A percentile compares a stretch with the other conserved stretches of the same genome.
These are phyloP conservation scores for Leersia perrieri DNA, from an alignment of 176 grass and related monocot species.

Conservation along the genomic window DNA sequence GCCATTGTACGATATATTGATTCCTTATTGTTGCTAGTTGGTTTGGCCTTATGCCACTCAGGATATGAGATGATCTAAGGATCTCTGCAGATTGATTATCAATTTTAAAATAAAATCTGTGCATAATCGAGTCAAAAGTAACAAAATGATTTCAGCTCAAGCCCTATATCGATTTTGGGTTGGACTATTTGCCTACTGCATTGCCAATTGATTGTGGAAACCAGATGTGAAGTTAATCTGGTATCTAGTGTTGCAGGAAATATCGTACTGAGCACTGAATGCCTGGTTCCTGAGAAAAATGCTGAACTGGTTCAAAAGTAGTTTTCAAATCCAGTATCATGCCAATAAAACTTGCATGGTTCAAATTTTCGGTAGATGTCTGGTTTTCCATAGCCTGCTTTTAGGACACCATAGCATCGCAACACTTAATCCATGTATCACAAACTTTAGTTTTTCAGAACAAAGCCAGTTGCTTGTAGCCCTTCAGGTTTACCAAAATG, in stretches of 20 bases:
- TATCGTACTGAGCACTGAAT: neutral
- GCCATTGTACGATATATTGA: too few relatives aligned
- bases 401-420: neutral
- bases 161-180: neutral
- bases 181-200: neutral
- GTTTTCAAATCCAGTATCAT: neutral
- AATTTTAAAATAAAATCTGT: neutral
- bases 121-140: neutral
- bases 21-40: too few relatives aligned
- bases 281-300: neutral
- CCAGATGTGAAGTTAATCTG: neutral
- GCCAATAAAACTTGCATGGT: neutral
- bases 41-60: too few relatives aligned
- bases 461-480: constrained; percentile 60
- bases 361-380: neutral
- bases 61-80: neutral
- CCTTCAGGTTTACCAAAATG: constrained; percentile 72
- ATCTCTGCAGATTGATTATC: neutral
- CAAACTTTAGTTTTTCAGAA: constrained; percentile 71
- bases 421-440: constrained; percentile 10
- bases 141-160: neutral
- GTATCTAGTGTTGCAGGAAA: constrained; percentile 6
- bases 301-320: constrained; percentile 15
- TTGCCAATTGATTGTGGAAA: neutral
- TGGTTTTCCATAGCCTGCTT: neutral